Evolutionary conservation across 345 rosid species (phyloP), one percentile per base, ranked within the genome.

Genomic region (Citropsis articulata): DNA sequence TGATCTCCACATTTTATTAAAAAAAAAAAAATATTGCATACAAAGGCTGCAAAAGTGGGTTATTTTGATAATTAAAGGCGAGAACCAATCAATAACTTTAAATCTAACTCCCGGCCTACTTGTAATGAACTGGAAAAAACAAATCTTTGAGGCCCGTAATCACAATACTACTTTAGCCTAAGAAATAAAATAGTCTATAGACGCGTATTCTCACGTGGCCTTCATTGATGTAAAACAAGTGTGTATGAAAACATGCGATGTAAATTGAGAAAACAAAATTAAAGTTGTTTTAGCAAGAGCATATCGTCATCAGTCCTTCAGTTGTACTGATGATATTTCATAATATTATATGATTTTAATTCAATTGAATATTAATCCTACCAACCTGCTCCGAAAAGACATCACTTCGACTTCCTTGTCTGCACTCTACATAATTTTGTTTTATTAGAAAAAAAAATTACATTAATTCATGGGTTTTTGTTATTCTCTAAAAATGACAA

Each of bases 31-130:
- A 5, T n/a, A 19, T 21, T 7, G 78, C 2, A 10, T 31, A 24
- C 24, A 30, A 66, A 6, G 6, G 57, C 16, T 40, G 28, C 7
- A 64, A 25, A 65, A 42, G 19, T 22, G 10, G 59, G 28, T 70
- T 30, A 2, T 9, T 55, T 62, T 55, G 62, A 76, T 14, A 7
- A 64, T 64, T 65, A 9, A 9, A 69, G 76, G 62, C 38, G 7
- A 22, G 22, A 35, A 16, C 21, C 66, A 6, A 63, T 63, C 45
- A 45, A 82, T 75, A 63, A 76, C 82, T 76, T 82, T 76, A 71
- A 79, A 68, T 73, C 76, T 62, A 79, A 76, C 83, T 42, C 42
- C 25, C 50, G 4, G 18, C 72, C 80, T 65, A 69, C 78, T 73
- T 69, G 30, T 55, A 40, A 24, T 63, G 63, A 73, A 80, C 53